Conservation (phyloP, 2,329 filamentous ascomycete species). For the Lasiodiplodia citricola region DNA sequence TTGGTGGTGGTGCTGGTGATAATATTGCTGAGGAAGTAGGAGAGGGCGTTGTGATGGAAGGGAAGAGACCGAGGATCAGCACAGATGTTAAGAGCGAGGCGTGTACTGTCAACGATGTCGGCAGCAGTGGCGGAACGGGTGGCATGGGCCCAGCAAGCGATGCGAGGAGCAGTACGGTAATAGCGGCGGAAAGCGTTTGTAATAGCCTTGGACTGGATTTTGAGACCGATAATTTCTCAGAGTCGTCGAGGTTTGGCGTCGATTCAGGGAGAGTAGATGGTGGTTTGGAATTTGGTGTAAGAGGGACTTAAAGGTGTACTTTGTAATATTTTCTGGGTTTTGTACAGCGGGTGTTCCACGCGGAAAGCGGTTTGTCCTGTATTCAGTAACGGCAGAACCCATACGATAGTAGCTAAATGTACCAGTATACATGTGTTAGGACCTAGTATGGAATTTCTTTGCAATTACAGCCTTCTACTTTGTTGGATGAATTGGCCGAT, state of each 20-base stretch:
- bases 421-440: no score
- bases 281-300: no score
- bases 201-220: not conserved
- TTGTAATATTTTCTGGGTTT: no score
- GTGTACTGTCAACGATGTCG: not conserved
- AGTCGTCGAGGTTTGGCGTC: not conserved
- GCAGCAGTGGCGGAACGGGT: not conserved
- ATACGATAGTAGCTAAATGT: no score
- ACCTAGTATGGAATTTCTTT: no score
- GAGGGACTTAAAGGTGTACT: no score
- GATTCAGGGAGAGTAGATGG: not conserved
- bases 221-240: not conserved
- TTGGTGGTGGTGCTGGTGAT: not conserved
- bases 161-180: slow-evolving; percentile 8
- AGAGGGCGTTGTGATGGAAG: not conserved
- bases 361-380: no score
- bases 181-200: not conserved
- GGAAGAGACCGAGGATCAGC: not conserved
- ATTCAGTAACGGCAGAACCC: no score
- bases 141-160: not conserved
- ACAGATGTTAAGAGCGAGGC: not conserved
- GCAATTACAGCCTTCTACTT: no score
- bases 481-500: no score
- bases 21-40: not conserved
- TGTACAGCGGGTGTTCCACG: no score